Evolutionary conservation across 1,284 basidiomycete species (phyloP), one percentile per base, ranked within the genome.

Genomic region (Fomes fomentarius): DNA sequence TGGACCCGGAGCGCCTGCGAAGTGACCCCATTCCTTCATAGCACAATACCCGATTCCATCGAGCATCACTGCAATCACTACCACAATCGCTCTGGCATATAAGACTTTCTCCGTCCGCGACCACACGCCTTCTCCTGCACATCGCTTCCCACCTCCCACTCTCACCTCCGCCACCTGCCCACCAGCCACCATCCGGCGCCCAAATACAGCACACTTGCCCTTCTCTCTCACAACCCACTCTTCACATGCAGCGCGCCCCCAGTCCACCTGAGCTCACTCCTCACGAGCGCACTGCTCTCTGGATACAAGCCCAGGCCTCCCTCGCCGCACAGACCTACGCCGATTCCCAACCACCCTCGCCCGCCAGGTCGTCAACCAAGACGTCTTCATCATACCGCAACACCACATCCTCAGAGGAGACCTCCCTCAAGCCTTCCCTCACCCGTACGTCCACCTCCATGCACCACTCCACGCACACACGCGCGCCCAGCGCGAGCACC

Each of bases 221-320:
- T 30, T n/a, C n/a, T n/a, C n/a, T n/a, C n/a, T n/a, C n/a, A n/a
- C n/a, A n/a, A n/a, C n/a, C n/a, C n/a, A n/a, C n/a, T n/a, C n/a
- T n/a, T n/a, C n/a, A 52, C 56, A 61, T 61, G 60, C 54, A 50
- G 19, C 60, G 56, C 35, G 40, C 47, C 38, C 26, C 48, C 14
- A 54, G 50, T 35, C 54, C 57, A 45, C 44, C 50, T 35, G 55
- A 60, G 45, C 48, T 53, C 39, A 51, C 56, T 28, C 39, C 54
- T 42, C 56, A 50, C 39, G 52, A 65, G 28, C 56, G 59, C 49
- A 66, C 63, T 33, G 57, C 61, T 11, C 54, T 34, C 42, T 64
- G 63, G 63, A 59, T 64, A 33, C 41, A 53, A n/a, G 56, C 61
- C 14, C 61, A 65, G 46, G 57, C 60, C 25, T 22, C 38, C 4